phyloP scores from a whole-genome alignment of 2,329 filamentous ascomycete genomes.

The Colletotrichum lentis region DNA sequence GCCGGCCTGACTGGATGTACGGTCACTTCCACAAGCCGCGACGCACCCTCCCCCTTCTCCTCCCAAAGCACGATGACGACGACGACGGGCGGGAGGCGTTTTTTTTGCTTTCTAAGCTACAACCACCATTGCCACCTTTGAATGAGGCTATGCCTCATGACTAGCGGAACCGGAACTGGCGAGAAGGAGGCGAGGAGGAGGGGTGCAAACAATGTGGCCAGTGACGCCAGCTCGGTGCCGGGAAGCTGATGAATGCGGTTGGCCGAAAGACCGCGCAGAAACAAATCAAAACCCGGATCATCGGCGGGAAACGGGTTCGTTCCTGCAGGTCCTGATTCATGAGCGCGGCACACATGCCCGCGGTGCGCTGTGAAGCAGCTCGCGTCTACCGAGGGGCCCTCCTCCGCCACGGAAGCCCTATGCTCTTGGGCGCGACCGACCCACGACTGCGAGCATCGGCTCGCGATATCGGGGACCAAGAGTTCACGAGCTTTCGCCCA shows the following conservation, averaged over 20 bases:
- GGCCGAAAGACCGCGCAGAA: neutral
- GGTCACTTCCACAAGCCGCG: neutral
- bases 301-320: neutral
- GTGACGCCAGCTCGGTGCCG: neutral
- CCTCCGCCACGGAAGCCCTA: neutral
- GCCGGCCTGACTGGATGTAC: neutral
- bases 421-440: neutral
- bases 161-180: neutral
- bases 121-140: neutral
- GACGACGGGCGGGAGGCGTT: neutral
- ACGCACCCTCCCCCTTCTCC: neutral
- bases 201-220: neutral
- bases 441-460: neutral
- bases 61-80: constrained; percentile 26
- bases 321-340: neutral
- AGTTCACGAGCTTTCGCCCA: neutral
- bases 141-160: neutral
- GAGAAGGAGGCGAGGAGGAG: neutral
- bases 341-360: neutral
- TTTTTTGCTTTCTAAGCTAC: neutral
- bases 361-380: neutral
- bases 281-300: neutral
- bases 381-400: neutral
- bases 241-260: neutral
- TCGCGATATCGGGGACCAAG: neutral